Base-by-base conservation (phyloP, 2,329 filamentous ascomycete genomes). In the Fusarium sp. region DNA sequence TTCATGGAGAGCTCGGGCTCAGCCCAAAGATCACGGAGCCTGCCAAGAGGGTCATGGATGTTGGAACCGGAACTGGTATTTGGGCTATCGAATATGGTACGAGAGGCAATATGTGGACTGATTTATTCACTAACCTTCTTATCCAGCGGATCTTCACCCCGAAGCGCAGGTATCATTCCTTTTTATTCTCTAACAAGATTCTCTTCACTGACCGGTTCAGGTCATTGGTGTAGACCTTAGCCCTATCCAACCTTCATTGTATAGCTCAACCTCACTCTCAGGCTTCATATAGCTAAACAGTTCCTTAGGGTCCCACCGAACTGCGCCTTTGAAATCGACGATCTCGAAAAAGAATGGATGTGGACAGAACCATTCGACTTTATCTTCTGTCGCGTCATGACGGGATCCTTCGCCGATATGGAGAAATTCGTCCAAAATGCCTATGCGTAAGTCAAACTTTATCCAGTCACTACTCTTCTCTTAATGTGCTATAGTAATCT, bases 1-100 rank as follows among this genome's bases (percentile, higher is more conserved):
- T 68, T 5, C 63, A 62, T 2, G 65, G 65, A 4, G 63, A 68
- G 3, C 65, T 68, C 1, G 65, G 65, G 0, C 63, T 68, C 1
- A 53, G 18, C 3, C 65, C 63, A 6, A 68, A 62, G 35, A 36
- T 68, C 24, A 61, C 3, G 9, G 24, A 32, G 4, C 13, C 35
- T 1, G 39, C 65, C 6, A 68, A 68, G 2, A 11, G 64, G 2
- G 64, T 63, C 8, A 51, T 69, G 22, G 57, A 72, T 11, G 66
- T 58, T n/a, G 64, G 66, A 1, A 69, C 66, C 0, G 66, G 66
- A 5, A 69, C 64, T 15, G 66, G 55, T 1, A 58, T 68, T 6
- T 69, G 47, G 55, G 64, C 65, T 6, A 68, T 68, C 18, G 63
- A 68, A 38, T 68, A 61, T 22, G 65, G 65, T 67, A 9, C 8